phyloP scores from a whole-genome alignment of 2,329 filamentous ascomycete species.

The Fusarium lateritium region DNA sequence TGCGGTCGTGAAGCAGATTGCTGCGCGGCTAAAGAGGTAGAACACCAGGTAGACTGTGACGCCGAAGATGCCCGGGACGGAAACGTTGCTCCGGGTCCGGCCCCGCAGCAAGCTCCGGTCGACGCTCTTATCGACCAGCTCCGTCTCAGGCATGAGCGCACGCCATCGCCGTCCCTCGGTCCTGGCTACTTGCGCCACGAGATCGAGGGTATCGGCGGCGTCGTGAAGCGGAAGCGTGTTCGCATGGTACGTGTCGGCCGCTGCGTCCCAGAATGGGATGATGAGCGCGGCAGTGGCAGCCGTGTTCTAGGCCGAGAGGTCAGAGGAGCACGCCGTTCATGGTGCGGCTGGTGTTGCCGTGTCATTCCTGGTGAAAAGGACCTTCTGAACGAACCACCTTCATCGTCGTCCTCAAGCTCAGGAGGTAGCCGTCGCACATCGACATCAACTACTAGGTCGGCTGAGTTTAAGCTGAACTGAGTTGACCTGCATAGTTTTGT shows the following conservation, averaged over 20 bases:
- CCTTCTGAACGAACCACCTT: constrained; percentile 44
- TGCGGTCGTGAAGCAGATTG: constrained; percentile 86
- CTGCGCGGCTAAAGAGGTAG: constrained; percentile 81
- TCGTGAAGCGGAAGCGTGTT: constrained; percentile 90
- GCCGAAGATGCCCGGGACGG: constrained; percentile 77
- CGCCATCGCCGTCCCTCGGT: constrained; percentile 67
- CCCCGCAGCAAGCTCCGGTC: constrained; percentile 42
- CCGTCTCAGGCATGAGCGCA: constrained; percentile 55
- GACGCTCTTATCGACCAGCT: constrained; percentile 51
- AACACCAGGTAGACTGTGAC: constrained; percentile 89
- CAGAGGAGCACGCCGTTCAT: constrained; percentile 78
- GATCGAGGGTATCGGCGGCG: constrained; percentile 90
- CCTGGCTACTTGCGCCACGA: constrained; percentile 89
- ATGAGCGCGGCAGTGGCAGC: constrained; percentile 75
- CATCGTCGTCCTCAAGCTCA: constrained; percentile 46
- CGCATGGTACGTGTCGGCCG: constrained; percentile 85
- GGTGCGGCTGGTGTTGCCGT: constrained; percentile 93
- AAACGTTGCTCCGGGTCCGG: constrained; percentile 41
- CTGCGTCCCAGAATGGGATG: constrained; percentile 87
- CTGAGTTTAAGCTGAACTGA: constrained; percentile 32
- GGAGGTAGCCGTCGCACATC: constrained; percentile 45
- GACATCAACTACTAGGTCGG: constrained; percentile 40
- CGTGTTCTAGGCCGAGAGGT: constrained; percentile 80
- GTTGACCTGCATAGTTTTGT: constrained; percentile 3
- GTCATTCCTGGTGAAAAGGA: constrained; percentile 75